Evolutionary conservation across 78 protist species (phyloP), one percentile per base, ranked within the genome.

Genomic region (Guillardia theta): DNA sequence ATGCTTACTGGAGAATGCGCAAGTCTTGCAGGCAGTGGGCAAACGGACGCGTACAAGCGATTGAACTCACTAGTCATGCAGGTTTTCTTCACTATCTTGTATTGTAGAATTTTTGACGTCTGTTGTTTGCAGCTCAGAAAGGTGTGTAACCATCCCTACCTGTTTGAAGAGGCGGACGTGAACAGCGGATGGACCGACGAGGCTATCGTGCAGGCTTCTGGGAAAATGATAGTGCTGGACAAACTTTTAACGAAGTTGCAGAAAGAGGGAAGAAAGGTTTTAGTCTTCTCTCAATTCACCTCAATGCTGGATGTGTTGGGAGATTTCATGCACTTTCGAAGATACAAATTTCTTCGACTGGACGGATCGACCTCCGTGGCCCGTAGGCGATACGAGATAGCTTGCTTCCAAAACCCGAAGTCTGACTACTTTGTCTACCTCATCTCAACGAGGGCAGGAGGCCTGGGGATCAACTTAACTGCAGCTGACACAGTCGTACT

Each of bases 381-480:
- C 39, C 93, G 93, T 1, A 93, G 97, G 24, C 76, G 30, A 39
- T 58, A 92, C 58, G 93, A 83, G 3, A 94, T 96, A 33, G 80
- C 62, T 46, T 18, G 48, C 27, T 96, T 96, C 77, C 76, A 90
- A 44, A 27, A 54, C 48, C 47, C 76, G 37, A 47, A 47, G 41
- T 36, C 43, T 37, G 54, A 30, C 48, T 24, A 44, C 46, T 94
- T 93, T 46, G 64, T 94, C 64, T 95, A 88, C 92, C 83, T 95
- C 50, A 90, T 95, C 92, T 88, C 95, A n/a, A 95, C 96, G 24
- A 88, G 96, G 22, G 97, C 97, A 0, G 97, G 97, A 15, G 97
- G 97, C 27, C 92, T 96, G 21, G 97, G 97, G 22, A 94, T 96
- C 92, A 96, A 76, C 27, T 80, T 96, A 1, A 87, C 95, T 43